phyloP scores from a whole-genome alignment of 2,329 filamentous ascomycete species.

The Colletotrichum cuscutae region DNA sequence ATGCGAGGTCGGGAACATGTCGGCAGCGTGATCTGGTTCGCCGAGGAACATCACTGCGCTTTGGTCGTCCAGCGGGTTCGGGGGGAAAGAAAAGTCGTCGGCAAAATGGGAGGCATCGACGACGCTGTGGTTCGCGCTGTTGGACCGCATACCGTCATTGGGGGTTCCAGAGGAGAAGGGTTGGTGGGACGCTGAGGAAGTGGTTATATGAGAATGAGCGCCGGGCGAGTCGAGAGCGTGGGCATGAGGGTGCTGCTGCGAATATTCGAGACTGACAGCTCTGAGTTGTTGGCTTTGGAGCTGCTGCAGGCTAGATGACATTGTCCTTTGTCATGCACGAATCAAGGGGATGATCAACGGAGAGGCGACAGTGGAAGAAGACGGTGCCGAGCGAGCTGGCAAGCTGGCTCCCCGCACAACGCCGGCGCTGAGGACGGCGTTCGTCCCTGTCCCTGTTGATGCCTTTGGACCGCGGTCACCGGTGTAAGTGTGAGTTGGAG shows the following conservation, averaged over 20 bases:
- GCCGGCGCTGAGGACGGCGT: slow-evolving; percentile 27
- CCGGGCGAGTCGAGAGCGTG: slow-evolving; percentile 28
- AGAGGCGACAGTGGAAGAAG: slow-evolving; percentile 32
- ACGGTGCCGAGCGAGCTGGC: slow-evolving; percentile 17
- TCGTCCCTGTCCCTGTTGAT: slow-evolving; percentile 32
- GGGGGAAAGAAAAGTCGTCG: slow-evolving; percentile 63
- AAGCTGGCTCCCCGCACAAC: slow-evolving; percentile 26
- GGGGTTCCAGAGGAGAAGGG: slow-evolving; percentile 37
- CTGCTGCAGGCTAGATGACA: slow-evolving; percentile 50
- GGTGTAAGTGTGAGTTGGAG: slow-evolving; percentile 29
- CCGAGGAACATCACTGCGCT: slow-evolving; percentile 50
- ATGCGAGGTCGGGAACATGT: slow-evolving; percentile 44
- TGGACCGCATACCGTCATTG: slow-evolving; percentile 47
- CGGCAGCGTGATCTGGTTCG: slow-evolving; percentile 45
- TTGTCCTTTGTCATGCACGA: slow-evolving; percentile 43
- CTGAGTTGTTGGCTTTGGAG: slow-evolving; percentile 46
- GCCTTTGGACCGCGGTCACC: slow-evolving; percentile 17
- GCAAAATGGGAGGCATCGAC: slow-evolving; percentile 60
- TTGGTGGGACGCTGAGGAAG: slow-evolving; percentile 32
- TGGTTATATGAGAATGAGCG: slow-evolving; percentile 33
- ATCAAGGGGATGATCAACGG: slow-evolving; percentile 41
- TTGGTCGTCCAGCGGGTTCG: slow-evolving; percentile 54
- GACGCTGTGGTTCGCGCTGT: slow-evolving; percentile 48
- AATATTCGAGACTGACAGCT: slow-evolving; percentile 47
- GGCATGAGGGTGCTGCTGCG: slow-evolving; percentile 37